These are phyloP conservation scores for Paralagenidium karlingii DNA, from an alignment of 352 stramenopile genomes.

Conservation along the genomic window DNA sequence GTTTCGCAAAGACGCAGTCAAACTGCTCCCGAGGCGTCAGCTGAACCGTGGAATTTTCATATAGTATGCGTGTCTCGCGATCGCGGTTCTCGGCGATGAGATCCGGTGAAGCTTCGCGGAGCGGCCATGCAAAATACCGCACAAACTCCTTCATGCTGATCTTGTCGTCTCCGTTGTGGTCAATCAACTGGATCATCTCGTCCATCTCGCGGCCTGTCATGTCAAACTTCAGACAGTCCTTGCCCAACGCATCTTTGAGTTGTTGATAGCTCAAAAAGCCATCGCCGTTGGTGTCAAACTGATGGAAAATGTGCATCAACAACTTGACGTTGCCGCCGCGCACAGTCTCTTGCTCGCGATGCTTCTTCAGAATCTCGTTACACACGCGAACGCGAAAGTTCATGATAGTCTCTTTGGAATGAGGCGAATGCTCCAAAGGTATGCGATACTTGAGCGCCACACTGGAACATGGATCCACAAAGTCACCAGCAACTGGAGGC, in stretches of 20 bases:
- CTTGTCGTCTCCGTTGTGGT: constrained; percentile 48
- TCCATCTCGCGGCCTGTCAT: constrained; percentile 41
- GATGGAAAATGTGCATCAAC: constrained; percentile 65
- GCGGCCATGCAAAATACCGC: constrained; percentile 58
- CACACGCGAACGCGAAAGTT: constrained; percentile 48
- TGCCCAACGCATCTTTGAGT: constrained; percentile 40
- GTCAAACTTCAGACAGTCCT: constrained; percentile 38
- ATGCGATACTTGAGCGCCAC: constrained; percentile 53
- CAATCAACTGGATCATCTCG: constrained; percentile 65
- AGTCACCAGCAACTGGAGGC: constrained; percentile 12
- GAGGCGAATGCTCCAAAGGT: constrained; percentile 42
- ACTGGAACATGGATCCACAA: constrained; percentile 32
- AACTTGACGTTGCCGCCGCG: constrained; percentile 53
- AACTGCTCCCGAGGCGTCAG: constrained; percentile 38
- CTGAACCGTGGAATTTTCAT: constrained; percentile 26
- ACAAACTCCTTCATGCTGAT: constrained; percentile 78
- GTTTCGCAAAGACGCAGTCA: constrained; percentile 21
- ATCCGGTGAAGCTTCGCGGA: constrained; percentile 42
- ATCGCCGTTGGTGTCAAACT: constrained; percentile 64
- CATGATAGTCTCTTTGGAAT: constrained; percentile 45
- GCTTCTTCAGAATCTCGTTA: constrained; percentile 35
- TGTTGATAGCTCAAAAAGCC: constrained; percentile 61
- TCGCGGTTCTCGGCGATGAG: constrained; percentile 48
- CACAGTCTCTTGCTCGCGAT: constrained; percentile 35
- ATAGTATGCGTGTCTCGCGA: constrained; percentile 39